Evolutionary conservation across 495 filamentous ascomycete genomes (phyloP).

Genomic region (Hypoxylon rickii): DNA sequence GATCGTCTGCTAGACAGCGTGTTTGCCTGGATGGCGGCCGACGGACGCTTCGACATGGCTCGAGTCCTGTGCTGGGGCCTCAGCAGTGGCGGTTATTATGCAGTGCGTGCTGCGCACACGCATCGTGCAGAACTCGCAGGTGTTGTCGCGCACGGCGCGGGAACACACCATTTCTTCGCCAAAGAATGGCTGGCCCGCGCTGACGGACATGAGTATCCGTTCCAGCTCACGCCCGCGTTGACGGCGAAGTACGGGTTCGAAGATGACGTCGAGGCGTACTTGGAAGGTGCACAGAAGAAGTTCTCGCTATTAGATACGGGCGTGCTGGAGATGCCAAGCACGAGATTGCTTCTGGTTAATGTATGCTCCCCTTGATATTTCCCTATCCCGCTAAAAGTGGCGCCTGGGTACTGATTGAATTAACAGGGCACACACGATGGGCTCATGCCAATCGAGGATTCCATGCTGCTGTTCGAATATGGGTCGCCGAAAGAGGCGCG

Average conservation of each 20-base stretch:
- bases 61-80: constrained; percentile 73
- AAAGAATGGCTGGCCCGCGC: constrained; percentile 66
- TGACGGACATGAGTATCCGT: constrained; percentile 80
- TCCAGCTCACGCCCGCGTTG: constrained; percentile 66
- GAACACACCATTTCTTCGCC: constrained; percentile 71
- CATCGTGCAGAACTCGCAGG: constrained; percentile 64
- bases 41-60: constrained; percentile 63
- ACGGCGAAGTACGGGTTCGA: constrained; percentile 72
- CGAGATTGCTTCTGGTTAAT: constrained; percentile 70
- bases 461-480: constrained; percentile 67
- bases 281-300: constrained; percentile 63
- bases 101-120: constrained; percentile 72
- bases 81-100: constrained; percentile 78
- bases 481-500: constrained; percentile 74
- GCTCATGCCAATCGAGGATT: constrained; percentile 80
- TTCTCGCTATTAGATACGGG: constrained; percentile 76
- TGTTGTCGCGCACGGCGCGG: constrained; percentile 72
- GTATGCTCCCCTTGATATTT: constrained; percentile 43
- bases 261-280: constrained; percentile 60
- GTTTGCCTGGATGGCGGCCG: constrained; percentile 65
- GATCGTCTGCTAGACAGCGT: constrained; percentile 68
- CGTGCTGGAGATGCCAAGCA: constrained; percentile 64
- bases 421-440: constrained; percentile 68
- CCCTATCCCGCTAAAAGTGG: background rate
- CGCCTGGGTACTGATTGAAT: background rate